A percentile compares a stretch with the other conserved stretches of the same genome.
Evolutionary conservation across 441 rosid genomes (phyloP).

Genomic region (Flueggea neowawraea): DNA sequence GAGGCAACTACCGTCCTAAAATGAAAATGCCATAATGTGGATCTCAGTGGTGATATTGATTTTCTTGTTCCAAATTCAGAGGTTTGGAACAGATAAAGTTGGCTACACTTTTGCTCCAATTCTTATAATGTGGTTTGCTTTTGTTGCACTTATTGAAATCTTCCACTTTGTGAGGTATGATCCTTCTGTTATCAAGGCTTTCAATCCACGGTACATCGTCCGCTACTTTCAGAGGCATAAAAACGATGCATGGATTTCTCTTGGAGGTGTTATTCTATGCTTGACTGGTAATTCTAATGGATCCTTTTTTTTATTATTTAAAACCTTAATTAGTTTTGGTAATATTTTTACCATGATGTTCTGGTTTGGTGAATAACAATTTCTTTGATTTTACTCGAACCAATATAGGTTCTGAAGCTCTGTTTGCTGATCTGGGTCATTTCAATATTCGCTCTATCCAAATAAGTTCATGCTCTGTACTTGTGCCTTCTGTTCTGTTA

Average conservation of each 20-base stretch:
- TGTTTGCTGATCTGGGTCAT: conserved; percentile 22
- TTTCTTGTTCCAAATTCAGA: conserved; percentile 29
- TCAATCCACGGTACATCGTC: conserved; percentile 38
- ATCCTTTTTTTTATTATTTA: neutral
- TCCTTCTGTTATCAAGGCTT: conserved; percentile 23
- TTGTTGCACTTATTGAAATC: conserved; percentile 23
- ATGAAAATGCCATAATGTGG: conserved; percentile 29
- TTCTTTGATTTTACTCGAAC: too few species aligned
- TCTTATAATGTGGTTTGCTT: conserved; percentile 23
- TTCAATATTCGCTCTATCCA: conserved; percentile 13
- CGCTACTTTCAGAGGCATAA: conserved; percentile 30
- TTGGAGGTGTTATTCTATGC: conserved; percentile 32
- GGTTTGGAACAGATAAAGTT: conserved; percentile 39
- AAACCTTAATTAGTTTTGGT: neutral
- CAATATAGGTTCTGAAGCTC: conserved; percentile 15
- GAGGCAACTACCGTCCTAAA: conserved; percentile 18
- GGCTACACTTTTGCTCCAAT: conserved; percentile 39
- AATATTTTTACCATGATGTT: neutral
- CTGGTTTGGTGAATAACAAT: too few species aligned
- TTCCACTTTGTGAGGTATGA: conserved; percentile 27
- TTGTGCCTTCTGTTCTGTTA: conserved; percentile 2
- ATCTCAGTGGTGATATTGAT: conserved; percentile 26
- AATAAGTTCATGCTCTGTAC: conserved; percentile 7
- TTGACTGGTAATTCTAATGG: conserved; percentile 22
- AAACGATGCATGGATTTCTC: conserved; percentile 36